Percentiles rank a stretch among this genome's conserved stretches.
Conservation (phyloP, 73 alveolate genomes). For the Symbiodinium pilosum region DNA sequence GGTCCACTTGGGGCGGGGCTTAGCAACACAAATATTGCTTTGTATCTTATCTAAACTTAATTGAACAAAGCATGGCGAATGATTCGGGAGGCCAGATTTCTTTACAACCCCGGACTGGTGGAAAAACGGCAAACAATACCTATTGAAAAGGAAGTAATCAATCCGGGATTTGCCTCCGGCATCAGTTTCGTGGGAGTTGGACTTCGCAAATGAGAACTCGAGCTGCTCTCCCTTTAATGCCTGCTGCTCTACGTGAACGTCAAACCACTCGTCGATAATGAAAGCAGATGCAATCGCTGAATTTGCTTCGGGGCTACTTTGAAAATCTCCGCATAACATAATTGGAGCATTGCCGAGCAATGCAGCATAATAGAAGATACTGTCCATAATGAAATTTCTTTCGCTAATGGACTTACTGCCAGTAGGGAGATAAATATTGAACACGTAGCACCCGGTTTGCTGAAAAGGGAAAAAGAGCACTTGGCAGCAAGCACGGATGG, state of each 20-base stretch:
- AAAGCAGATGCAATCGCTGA: neutral
- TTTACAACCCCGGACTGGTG: neutral
- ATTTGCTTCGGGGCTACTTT: neutral
- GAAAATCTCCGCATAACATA: neutral
- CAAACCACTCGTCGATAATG: neutral
- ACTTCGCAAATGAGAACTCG: neutral
- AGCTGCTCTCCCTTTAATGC: neutral
- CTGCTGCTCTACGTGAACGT: neutral
- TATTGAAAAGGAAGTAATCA: neutral
- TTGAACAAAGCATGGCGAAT: neutral
- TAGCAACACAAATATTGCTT: neutral
- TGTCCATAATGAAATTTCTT: neutral
- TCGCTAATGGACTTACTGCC: neutral
- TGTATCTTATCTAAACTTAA: neutral
- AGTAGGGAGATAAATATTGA: neutral
- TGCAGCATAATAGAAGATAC: neutral
- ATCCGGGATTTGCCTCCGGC: neutral
- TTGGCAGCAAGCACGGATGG: neutral
- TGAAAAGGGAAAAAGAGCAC: neutral
- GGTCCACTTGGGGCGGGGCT: neutral
- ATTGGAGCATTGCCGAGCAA: neutral
- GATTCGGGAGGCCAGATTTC: neutral
- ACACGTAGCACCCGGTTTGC: neutral
- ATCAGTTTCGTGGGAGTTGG: neutral
- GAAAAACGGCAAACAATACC: neutral